These are phyloP conservation scores for Sphaerostilbella broomeana DNA, from an alignment of 2,329 filamentous ascomycete species.

Conservation along the genomic window DNA sequence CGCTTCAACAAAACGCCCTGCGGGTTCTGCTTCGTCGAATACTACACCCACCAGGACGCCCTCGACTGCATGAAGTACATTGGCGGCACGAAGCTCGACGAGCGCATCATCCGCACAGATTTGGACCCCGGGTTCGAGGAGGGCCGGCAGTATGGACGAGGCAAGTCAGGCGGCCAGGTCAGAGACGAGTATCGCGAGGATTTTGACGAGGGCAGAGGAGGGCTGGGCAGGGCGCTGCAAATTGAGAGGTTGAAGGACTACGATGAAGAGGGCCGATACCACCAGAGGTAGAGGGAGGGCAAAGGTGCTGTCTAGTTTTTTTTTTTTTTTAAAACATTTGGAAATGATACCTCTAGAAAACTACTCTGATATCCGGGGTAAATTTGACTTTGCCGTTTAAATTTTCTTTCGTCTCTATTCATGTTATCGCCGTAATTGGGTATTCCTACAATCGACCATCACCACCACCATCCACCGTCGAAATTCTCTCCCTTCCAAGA, in stretches of 20 bases:
- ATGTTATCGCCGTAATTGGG: slow-evolving; percentile 11
- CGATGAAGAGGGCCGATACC: slow-evolving; percentile 30
- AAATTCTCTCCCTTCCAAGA: neutral
- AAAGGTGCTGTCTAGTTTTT: neutral
- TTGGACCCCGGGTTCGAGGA: slow-evolving; percentile 93
- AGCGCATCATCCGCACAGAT: slow-evolving; percentile 92
- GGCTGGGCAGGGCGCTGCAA: slow-evolving; percentile 72
- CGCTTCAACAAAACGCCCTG: slow-evolving; percentile 96
- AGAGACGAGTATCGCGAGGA: slow-evolving; percentile 97
- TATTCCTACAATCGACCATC: slow-evolving; percentile 19
- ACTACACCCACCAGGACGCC: slow-evolving; percentile 95
- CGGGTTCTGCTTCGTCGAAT: slow-evolving; percentile 99
- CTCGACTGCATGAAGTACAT: slow-evolving; percentile 98
- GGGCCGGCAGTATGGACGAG: slow-evolving; percentile 89
- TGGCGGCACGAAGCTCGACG: slow-evolving; percentile 94
- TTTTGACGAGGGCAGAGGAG: slow-evolving; percentile 89
- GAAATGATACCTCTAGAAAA: slow-evolving; percentile 9
- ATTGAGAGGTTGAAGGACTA: slow-evolving; percentile 38
- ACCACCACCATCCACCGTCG: neutral
- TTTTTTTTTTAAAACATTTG: slow-evolving; percentile 1
- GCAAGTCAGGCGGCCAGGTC: slow-evolving; percentile 94
- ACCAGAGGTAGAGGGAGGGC: neutral
- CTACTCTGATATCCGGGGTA: slow-evolving; percentile 4
- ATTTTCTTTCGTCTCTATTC: slow-evolving; percentile 9
- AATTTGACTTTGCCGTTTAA: neutral